phyloP scores from a whole-genome alignment of 345 rosid genomes.

The Euphorbia pulcherrima region DNA sequence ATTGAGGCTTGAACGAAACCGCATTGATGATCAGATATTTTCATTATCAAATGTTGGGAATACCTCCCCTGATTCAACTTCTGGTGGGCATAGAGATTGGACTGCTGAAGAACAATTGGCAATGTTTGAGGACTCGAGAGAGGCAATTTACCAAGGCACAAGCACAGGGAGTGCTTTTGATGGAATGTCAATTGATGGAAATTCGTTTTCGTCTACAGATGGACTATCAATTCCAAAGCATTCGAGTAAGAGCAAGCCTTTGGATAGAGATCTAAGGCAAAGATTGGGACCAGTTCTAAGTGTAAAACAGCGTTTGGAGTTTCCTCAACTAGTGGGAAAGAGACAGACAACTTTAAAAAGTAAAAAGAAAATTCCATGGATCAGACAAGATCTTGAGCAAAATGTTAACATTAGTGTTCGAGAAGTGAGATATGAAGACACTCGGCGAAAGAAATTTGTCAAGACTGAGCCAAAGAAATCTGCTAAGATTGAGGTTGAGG shows the following conservation, averaged over 20 bases:
- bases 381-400: conserved; percentile 16
- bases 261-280: conserved; percentile 19
- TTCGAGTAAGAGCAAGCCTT: conserved; percentile 14
- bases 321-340: conserved; percentile 5
- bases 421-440: not conserved
- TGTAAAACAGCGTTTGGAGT: conserved; percentile 7
- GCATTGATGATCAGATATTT: not conserved
- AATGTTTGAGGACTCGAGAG: not conserved
- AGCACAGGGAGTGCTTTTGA: not conserved
- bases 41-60: conserved; percentile 2
- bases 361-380: conserved; percentile 11
- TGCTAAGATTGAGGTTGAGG: not conserved
- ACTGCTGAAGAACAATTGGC: conserved; percentile 15
- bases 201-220: conserved; percentile 2
- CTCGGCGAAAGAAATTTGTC: not conserved
- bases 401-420: conserved; percentile 3
- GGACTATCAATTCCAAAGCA: conserved; percentile 10
- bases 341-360: conserved; percentile 8
- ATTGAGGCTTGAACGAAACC: not conserved
- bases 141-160: not conserved
- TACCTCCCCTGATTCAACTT: conserved; percentile 2
- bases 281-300: conserved; percentile 16
- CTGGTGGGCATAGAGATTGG: conserved; percentile 22
- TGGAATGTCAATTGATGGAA: conserved; percentile 1
- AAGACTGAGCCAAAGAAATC: not conserved